Evolutionary conservation across 495 filamentous ascomycete species (phyloP).

Genomic region (Penicillium odoratum): DNA sequence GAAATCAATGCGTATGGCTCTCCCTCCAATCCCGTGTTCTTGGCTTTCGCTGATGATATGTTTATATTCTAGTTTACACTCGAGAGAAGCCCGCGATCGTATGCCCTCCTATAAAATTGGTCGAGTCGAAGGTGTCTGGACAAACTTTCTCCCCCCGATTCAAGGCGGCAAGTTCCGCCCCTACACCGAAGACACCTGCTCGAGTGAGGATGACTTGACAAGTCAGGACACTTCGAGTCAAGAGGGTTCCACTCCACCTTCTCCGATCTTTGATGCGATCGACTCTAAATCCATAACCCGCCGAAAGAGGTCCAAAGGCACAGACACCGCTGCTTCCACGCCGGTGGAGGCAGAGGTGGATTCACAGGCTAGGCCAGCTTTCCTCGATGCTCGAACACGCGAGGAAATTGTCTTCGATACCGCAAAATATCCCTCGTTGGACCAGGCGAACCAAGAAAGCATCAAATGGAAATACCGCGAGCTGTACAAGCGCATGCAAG

Average conservation of each 20-base stretch:
- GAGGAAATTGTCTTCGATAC: constrained; percentile 75
- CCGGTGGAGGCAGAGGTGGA: constrained; percentile 26
- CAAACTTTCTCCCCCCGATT: constrained; percentile 87
- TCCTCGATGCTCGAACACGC: constrained; percentile 72
- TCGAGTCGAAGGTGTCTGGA: constrained; percentile 76
- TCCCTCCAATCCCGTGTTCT: constrained; percentile 15
- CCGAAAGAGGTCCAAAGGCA: constrained; percentile 32
- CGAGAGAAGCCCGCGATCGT: constrained; percentile 66
- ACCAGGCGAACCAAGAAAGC: constrained; percentile 68
- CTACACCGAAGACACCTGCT: constrained; percentile 40
- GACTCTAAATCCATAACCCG: constrained; percentile 37
- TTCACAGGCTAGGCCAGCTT: constrained; percentile 50
- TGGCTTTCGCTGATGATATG: constrained; percentile 1
- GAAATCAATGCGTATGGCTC: constrained; percentile 80
- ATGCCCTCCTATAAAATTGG: constrained; percentile 89
- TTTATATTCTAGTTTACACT: constrained; percentile 67
- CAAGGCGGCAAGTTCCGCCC: constrained; percentile 84
- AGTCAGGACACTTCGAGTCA: constrained; percentile 35
- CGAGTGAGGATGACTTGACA: constrained; percentile 35
- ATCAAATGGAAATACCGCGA: constrained; percentile 80
- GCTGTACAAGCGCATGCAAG: constrained; percentile 67
- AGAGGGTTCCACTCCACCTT: constrained; percentile 44
- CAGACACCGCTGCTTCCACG: constrained; percentile 38
- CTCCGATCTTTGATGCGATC: constrained; percentile 64
- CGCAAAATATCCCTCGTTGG: constrained; percentile 79